Evolutionary conservation across 2,329 filamentous ascomycete genomes (phyloP).

Genomic region (Fonsecaea erecta): DNA sequence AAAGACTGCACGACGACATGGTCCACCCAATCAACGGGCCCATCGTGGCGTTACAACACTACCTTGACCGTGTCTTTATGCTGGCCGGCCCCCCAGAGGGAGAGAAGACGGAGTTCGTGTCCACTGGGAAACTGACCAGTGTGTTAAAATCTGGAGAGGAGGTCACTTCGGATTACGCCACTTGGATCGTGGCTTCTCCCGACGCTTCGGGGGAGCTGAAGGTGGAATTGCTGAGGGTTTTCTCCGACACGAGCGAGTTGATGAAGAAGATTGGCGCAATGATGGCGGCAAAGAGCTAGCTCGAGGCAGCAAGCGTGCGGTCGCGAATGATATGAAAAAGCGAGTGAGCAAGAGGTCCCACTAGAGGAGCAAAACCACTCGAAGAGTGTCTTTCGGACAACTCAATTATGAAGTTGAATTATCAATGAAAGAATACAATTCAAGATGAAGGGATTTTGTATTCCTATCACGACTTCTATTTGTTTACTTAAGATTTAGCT

Average conservation of each 20-base stretch:
- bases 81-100: constrained; percentile 8
- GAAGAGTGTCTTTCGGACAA: background rate
- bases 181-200: constrained; percentile 2
- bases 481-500: too few relatives aligned
- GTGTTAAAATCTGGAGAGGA: constrained; percentile 12
- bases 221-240: constrained; percentile 18
- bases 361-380: background rate
- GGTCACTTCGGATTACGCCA: constrained; percentile 23
- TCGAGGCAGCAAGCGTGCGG: background rate
- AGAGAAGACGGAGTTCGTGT: constrained; percentile 21
- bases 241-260: constrained; percentile 19
- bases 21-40: constrained; percentile 12
- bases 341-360: background rate
- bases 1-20: constrained; percentile 18
- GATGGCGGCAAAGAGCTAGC: background rate
- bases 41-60: constrained; percentile 20
- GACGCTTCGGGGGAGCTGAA: constrained; percentile 4
- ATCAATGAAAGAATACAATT: too few relatives aligned
- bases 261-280: constrained; percentile 18
- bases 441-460: too few relatives aligned
- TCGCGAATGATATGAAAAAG: too few relatives aligned
- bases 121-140: constrained; percentile 14
- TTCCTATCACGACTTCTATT: too few relatives aligned
- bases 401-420: too few relatives aligned
- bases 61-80: constrained; percentile 18